phyloP scores from a whole-genome alignment of 2,329 filamentous ascomycete genomes.

The Botrytis sinoallii region DNA sequence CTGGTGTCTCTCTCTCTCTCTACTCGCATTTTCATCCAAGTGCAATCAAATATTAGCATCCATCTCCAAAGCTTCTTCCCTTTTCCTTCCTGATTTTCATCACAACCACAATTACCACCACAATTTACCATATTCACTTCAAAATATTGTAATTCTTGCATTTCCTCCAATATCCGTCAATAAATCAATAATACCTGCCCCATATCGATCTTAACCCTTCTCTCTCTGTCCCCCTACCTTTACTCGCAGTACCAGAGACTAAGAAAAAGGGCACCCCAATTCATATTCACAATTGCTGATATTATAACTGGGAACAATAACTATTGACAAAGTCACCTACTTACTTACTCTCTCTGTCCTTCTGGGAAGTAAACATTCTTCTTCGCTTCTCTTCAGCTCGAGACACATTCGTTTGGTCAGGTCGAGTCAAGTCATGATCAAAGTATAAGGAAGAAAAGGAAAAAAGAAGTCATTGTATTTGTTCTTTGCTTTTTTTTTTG shows the following conservation, averaged over 20 bases:
- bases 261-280: neutral
- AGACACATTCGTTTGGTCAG: neutral
- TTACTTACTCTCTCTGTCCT: neutral
- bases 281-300: neutral
- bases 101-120: neutral
- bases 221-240: neutral
- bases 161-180: neutral
- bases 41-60: neutral
- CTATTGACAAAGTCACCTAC: neutral
- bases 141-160: neutral
- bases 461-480: neutral
- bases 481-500: conserved; percentile 1
- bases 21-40: neutral
- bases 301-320: neutral
- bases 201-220: neutral
- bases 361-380: neutral
- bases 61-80: neutral
- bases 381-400: neutral
- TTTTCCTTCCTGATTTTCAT: neutral
- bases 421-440: neutral
- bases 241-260: neutral
- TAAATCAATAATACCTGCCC: neutral
- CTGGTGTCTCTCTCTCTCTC: neutral
- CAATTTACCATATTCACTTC: neutral
- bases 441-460: neutral